Evolutionary conservation across 2,329 filamentous ascomycete species (phyloP).

Genomic region (Cladophialophora chaetospira): DNA sequence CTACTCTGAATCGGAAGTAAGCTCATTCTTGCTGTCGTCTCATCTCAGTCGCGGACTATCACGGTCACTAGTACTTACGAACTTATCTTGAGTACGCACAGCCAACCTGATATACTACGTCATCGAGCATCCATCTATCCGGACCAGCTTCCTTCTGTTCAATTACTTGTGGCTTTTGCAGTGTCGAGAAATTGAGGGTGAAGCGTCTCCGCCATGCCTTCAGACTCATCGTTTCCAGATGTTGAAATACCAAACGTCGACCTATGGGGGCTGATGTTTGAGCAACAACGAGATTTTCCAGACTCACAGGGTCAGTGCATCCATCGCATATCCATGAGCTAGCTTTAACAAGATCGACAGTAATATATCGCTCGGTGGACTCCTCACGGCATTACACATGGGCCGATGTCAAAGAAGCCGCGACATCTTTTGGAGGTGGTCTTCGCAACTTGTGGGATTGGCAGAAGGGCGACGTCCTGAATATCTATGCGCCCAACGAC

Average conservation of each 20-base stretch:
- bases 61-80: too few relatives aligned
- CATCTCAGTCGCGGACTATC: too few relatives aligned
- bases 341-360: not conserved
- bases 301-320: constrained; percentile 27
- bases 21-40: too few relatives aligned
- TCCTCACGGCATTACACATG: constrained; percentile 73
- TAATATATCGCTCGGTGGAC: constrained; percentile 32
- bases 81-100: too few relatives aligned
- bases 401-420: constrained; percentile 64
- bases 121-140: not conserved
- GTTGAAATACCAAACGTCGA: constrained; percentile 74
- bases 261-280: constrained; percentile 66
- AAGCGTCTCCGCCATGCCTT: constrained; percentile 61
- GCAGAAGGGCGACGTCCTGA: constrained; percentile 81
- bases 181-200: not conserved
- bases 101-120: not conserved
- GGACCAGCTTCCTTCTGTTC: not conserved
- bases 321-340: not conserved
- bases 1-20: too few relatives aligned
- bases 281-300: constrained; percentile 28
- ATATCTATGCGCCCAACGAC: constrained; percentile 80
- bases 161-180: not conserved
- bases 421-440: constrained; percentile 75
- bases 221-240: constrained; percentile 64
- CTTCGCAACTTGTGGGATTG: constrained; percentile 75